Evolutionary conservation across 169 alveolate species (phyloP), one percentile per base, ranked within the genome.

Genomic region (Cryptosporidium muris): DNA sequence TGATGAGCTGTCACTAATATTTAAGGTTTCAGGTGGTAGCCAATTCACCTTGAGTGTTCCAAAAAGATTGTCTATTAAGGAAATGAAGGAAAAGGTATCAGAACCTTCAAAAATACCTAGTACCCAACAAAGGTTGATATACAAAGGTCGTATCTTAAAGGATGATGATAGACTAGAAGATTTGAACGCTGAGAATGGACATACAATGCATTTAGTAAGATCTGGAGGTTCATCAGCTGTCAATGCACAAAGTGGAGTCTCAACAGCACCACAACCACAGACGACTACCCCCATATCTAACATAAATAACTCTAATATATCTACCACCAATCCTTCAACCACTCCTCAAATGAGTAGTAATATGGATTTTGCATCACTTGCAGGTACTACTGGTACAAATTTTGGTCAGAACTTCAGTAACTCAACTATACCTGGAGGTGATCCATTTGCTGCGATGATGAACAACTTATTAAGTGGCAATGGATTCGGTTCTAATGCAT

Each of bases 191-290:
- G 95, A 92, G 54, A 94, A 90, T 81, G 97, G 97, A 12, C 94
- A 92, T 82, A 93, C 96, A 53, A 92, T 95, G 88, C 97, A 95
- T 80, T 66, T 95, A 88, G 98, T 95, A 43, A 91, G 95, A 49
- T 92, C 96, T 63, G 95, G 95, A 14, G 92, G 82, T 4, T 82
- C 89, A 88, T 48, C 88, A 80, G 81, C 25, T 25, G 25, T 25
- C 25, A 63, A 45, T 80, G 1, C 45, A 81, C 34, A 51, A 88
- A 40, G 14, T 88, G 25, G 25, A 25, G 0, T 25, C 25, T 40
- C 25, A 25, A 25, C 25, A 25, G 25, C 65, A 54, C 8, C 95
- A 4, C 62, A 81, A 16, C 42, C 81, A 25, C 16, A 34, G 38
- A 8, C 68, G n/a, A 37, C 51, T 11, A 81, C 49, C 47, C 1